Evolutionary conservation across 2,329 filamentous ascomycete species (phyloP).

Genomic region (Dendryphion nanum): DNA sequence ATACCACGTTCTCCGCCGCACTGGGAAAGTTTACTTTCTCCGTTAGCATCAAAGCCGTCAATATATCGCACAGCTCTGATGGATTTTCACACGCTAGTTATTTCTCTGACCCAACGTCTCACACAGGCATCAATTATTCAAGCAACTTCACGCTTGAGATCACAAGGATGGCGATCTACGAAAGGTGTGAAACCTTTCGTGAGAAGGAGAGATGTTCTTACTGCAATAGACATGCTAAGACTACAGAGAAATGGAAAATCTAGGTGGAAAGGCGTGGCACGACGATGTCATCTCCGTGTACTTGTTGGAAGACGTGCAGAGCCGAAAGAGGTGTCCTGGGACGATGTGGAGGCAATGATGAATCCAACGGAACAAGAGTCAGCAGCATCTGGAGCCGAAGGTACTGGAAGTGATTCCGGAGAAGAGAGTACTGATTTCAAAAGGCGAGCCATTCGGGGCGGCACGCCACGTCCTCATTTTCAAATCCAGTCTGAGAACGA

Average conservation of each 20-base stretch:
- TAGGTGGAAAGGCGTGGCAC: slow-evolving; percentile 54
- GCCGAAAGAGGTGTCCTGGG: slow-evolving; percentile 46
- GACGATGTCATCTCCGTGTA: slow-evolving; percentile 54
- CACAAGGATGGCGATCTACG: slow-evolving; percentile 36
- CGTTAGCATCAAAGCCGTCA: slow-evolving; percentile 70
- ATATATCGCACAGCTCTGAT: slow-evolving; percentile 73
- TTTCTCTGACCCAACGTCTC: slow-evolving; percentile 68
- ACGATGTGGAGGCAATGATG: slow-evolving; percentile 33
- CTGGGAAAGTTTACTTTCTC: slow-evolving; percentile 51
- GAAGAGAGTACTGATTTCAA: slow-evolving; percentile 12
- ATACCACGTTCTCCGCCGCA: slow-evolving; percentile 28
- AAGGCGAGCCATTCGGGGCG: slow-evolving; percentile 19
- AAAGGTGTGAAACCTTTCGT: slow-evolving; percentile 37
- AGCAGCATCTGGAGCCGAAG: too few species aligned
- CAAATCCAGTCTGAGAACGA: slow-evolving; percentile 5
- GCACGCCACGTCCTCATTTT: slow-evolving; percentile 27
- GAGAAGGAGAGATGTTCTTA: slow-evolving; percentile 50
- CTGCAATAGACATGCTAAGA: slow-evolving; percentile 55
- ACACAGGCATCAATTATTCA: slow-evolving; percentile 69
- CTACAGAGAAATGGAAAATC: slow-evolving; percentile 47
- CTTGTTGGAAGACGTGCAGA: slow-evolving; percentile 21
- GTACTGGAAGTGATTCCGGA: too few species aligned
- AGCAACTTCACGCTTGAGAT: slow-evolving; percentile 65
- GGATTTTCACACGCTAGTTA: slow-evolving; percentile 68
- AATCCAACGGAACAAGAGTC: too few species aligned